Base-by-base conservation (phyloP, 1,139 yeast species). In the Pichia sp. region DNA sequence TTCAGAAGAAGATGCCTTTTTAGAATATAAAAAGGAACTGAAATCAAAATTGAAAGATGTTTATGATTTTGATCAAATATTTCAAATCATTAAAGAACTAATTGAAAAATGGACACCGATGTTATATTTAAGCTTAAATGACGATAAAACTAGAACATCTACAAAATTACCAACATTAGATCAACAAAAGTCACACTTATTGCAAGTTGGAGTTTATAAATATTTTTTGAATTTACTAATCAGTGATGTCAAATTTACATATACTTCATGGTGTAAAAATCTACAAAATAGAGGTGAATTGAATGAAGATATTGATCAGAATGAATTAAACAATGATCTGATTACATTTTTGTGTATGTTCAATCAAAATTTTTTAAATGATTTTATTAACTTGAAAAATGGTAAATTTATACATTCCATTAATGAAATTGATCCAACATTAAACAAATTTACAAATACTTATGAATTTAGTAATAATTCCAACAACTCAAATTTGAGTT, bases 161-260 rank as follows among this genome's bases (percentile, higher is more conserved):
- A 47, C 22, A 7, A 81, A 27, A 82, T 82, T 58, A 81, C 89
- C 0, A 66, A 88, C 48, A 59, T 68, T 0, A 56, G 58, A 40
- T 66, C 66, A 43, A 55, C 53, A 1, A 52, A 74, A 2, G 87
- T 88, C 16, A 52, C 53, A 36, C 49, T 73, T 73, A 54, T 53
- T 70, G 23, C 90, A 84, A 63, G 80, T 81, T 1, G 71, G 72
- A 62, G 73, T 79, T 56, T 84, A 84, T 60, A 66, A 73, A 36
- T 59, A 66, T 39, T 67, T 80, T 39, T 56, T 79, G 23, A 72
- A 68, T 18, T 49, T 60, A 4, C 50, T 79, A 39, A 61, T 73
- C 9, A 37, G 45, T 4, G 53, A 56, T 40, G 40, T 54, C 1
- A 45, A 48, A 2, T 50, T 59, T 23, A 60, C 71, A 0, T 71